These are phyloP conservation scores for Fusarium xyrophilum DNA, from an alignment of 2,329 filamentous ascomycete species.

Conservation along the genomic window DNA sequence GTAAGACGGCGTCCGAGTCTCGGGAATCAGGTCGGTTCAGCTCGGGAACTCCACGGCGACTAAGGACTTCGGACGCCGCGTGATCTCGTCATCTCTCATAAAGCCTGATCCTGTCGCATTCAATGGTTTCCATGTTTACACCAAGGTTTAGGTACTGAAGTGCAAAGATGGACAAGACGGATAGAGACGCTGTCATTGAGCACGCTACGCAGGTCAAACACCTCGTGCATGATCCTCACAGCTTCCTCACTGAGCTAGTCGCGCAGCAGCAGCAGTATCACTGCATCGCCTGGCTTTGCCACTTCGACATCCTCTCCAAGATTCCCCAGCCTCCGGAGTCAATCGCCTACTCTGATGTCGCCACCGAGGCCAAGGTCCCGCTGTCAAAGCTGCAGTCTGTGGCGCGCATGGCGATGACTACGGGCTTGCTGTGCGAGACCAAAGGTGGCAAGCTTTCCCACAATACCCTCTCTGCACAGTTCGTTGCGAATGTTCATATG, in stretches of 20 bases:
- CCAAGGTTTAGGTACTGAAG: too few species aligned
- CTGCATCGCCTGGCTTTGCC: slow-evolving; percentile 26
- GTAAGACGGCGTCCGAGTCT: slow-evolving; percentile 18
- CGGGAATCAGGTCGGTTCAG: neutral
- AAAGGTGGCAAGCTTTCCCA: slow-evolving; percentile 43
- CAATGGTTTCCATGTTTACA: neutral
- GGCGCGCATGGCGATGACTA: slow-evolving; percentile 49
- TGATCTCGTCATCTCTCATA: neutral
- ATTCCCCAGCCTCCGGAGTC: slow-evolving; percentile 4
- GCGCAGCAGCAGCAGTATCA: slow-evolving; percentile 28
- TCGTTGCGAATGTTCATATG: slow-evolving; percentile 38
- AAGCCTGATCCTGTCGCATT: neutral
- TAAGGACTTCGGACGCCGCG: slow-evolving; percentile 16
- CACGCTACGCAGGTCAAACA: slow-evolving; percentile 20
- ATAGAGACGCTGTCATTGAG: slow-evolving; percentile 25
- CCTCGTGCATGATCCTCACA: slow-evolving; percentile 27
- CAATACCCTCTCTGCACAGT: slow-evolving; percentile 42
- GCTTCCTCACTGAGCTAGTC: slow-evolving; percentile 25
- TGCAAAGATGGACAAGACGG: slow-evolving; percentile 20
- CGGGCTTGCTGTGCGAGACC: slow-evolving; percentile 45
- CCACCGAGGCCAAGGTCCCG: slow-evolving; percentile 12
- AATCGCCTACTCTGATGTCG: slow-evolving; percentile 6
- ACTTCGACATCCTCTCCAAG: slow-evolving; percentile 18
- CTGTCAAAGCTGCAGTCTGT: slow-evolving; percentile 10
- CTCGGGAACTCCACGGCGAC: slow-evolving; percentile 18